Evolutionary conservation across 257 asterid genomes (phyloP).

Genomic region (Nicotiana paniculata): DNA sequence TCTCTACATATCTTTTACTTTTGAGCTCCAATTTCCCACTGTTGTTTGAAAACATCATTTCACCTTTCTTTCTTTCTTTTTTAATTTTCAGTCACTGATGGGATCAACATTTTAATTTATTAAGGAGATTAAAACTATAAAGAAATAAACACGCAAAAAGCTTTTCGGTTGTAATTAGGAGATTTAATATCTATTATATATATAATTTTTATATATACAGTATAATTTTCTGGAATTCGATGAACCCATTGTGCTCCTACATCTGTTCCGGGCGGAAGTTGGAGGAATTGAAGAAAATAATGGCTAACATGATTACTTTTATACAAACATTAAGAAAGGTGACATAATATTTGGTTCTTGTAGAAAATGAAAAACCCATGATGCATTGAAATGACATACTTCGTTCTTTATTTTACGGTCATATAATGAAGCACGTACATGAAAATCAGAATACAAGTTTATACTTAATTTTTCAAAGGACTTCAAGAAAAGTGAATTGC

Average conservation of each 20-base stretch:
- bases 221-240: too few relatives aligned
- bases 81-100: neutral
- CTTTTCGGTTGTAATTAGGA: too few relatives aligned
- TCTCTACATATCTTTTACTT: neutral
- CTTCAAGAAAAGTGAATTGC: too few relatives aligned
- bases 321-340: conserved; percentile 13
- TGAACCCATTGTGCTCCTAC: too few relatives aligned
- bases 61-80: neutral
- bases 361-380: neutral
- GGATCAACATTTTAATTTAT: too few relatives aligned
- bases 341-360: conserved; percentile 32
- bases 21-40: neutral
- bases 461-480: neutral
- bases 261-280: too few relatives aligned
- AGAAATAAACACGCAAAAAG: too few relatives aligned
- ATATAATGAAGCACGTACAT: neutral
- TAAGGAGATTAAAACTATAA: too few relatives aligned
- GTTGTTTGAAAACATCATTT: conserved; percentile 20
- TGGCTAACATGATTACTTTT: conserved; percentile 27
- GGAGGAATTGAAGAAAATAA: conserved; percentile 39
- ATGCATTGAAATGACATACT: neutral
- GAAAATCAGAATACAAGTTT: neutral
- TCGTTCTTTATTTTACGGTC: neutral
- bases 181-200: too few relatives aligned
- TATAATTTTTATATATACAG: too few relatives aligned